Percentiles rank a stretch among this genome's conserved stretches.
phyloP scores from a whole-genome alignment of 2,329 filamentous ascomycete species.

The Myriosclerotinia duriaeana region DNA sequence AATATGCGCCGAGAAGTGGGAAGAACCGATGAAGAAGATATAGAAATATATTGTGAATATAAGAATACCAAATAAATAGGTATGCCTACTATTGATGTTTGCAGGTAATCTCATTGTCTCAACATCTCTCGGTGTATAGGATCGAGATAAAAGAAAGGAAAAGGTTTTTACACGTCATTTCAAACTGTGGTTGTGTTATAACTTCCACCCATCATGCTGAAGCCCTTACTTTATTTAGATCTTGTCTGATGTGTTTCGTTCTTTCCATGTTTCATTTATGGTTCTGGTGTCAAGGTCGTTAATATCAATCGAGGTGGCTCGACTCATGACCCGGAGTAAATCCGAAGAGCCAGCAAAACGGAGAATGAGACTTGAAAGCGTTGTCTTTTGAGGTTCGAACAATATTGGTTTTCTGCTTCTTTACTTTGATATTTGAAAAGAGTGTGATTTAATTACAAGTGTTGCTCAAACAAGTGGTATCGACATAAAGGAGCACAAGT shows the following conservation, averaged over 20 bases:
- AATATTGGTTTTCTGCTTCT: too few species aligned
- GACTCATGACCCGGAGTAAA: background rate
- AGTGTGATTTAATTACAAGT: too few species aligned
- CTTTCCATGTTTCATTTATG: conserved; percentile 1
- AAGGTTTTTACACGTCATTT: too few species aligned
- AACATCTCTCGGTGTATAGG: background rate
- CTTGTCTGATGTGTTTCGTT: background rate
- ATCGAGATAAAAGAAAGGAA: background rate
- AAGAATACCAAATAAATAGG: background rate
- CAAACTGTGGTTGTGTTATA: background rate
- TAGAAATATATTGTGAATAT: background rate
- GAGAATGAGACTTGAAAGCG: too few species aligned
- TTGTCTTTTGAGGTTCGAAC: too few species aligned
- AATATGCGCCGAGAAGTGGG: background rate
- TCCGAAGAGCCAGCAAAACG: too few species aligned
- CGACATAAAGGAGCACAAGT: too few species aligned
- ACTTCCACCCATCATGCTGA: background rate
- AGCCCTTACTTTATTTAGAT: background rate
- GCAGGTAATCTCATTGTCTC: background rate
- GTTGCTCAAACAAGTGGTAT: too few species aligned
- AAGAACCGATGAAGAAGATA: background rate
- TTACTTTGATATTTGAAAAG: too few species aligned
- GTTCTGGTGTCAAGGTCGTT: background rate
- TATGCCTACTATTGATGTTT: background rate
- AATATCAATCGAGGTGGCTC: too few species aligned